Evolutionary conservation across 1,139 yeast species (phyloP).

Genomic region (Entelexis sorbosivorans): DNA sequence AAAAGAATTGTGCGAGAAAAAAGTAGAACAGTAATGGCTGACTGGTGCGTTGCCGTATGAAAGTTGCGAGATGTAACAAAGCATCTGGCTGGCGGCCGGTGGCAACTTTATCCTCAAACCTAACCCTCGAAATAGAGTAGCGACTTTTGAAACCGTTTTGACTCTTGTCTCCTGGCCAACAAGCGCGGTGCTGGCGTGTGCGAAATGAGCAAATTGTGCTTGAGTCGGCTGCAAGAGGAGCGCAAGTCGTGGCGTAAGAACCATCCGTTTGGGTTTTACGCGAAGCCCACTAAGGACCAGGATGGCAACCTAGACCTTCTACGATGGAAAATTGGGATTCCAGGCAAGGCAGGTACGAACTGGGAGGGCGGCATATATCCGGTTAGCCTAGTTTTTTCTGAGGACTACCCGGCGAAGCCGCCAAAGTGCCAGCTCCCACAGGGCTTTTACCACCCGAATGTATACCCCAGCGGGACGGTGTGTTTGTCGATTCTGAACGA

Average conservation of each 20-base stretch:
- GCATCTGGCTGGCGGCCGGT: neutral
- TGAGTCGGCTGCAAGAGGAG: conserved; percentile 75
- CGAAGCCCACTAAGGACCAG: conserved; percentile 65
- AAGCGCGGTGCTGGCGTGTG: neutral
- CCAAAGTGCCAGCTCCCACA: conserved; percentile 85
- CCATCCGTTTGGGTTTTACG: conserved; percentile 95
- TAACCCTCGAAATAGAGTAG: no score
- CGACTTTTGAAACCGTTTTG: neutral
- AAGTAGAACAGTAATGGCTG: no score
- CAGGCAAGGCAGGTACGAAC: conserved; percentile 75
- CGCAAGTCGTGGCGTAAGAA: conserved; percentile 97
- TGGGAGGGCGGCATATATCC: conserved; percentile 91
- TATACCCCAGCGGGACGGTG: conserved; percentile 92
- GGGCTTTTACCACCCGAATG: conserved; percentile 90
- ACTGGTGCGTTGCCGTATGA: no score
- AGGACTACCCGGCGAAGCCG: conserved; percentile 92
- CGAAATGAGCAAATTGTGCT: conserved; percentile 52
- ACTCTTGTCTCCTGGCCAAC: neutral
- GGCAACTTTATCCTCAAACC: neutral
- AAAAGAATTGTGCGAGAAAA: neutral
- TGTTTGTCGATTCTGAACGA: conserved; percentile 89
- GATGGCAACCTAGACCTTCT: conserved; percentile 82
- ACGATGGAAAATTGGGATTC: conserved; percentile 89
- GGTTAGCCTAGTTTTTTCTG: conserved; percentile 69
- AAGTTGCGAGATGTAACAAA: no score